phyloP scores from a whole-genome alignment of 176 grass and related monocot species.

The Oryza rufipogon region DNA sequence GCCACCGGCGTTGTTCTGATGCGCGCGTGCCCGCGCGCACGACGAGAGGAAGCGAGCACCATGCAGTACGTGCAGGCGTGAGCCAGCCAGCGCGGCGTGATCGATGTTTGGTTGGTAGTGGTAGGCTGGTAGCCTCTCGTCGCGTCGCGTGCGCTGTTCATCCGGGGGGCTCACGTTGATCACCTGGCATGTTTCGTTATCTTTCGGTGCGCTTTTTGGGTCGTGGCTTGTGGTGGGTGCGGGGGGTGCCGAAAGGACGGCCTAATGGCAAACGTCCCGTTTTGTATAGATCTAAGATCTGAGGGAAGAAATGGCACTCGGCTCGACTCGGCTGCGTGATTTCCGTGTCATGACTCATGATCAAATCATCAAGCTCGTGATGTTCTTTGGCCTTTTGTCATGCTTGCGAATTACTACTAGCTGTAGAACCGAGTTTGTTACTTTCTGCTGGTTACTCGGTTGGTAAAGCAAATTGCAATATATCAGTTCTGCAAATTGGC shows the following conservation, averaged over 20 bases:
- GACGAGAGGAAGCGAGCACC: neutral
- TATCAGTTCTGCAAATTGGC: neutral
- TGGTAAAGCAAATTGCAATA: neutral
- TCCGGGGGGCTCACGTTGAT: neutral
- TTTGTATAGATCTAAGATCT: conserved; percentile 33
- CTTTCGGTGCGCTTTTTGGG: neutral
- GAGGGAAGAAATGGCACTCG: neutral
- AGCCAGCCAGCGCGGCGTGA: neutral
- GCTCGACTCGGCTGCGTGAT: neutral
- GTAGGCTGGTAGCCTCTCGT: neutral
- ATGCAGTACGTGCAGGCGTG: neutral
- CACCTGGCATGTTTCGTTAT: neutral
- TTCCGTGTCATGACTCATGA: neutral
- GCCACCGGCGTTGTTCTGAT: conserved; percentile 41
- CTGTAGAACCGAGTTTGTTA: neutral
- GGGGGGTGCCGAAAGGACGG: conserved; percentile 18
- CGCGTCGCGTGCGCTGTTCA: neutral
- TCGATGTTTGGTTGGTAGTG: neutral
- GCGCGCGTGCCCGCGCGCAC: neutral
- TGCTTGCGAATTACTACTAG: too few relatives aligned
- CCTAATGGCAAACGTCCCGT: conserved; percentile 16
- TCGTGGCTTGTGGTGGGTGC: conserved; percentile 13
- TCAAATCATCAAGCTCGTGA: neutral
- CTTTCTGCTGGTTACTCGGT: neutral
- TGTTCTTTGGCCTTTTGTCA: neutral